A percentile compares a stretch with the other conserved stretches of the same genome.
These are phyloP conservation scores for Solanum arcanum DNA, from an alignment of 257 asterid genomes.

Conservation along the genomic window DNA sequence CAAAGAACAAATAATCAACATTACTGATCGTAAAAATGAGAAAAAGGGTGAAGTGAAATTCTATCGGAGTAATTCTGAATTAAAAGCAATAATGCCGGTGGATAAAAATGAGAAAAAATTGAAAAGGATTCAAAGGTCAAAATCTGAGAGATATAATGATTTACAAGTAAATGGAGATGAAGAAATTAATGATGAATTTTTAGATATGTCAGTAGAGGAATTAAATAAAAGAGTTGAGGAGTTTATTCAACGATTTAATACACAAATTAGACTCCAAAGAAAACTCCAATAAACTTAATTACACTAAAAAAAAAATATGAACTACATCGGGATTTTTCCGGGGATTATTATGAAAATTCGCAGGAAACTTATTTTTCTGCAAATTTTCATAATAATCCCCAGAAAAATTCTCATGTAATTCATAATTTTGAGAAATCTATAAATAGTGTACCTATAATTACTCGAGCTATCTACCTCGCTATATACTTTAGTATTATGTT, in stretches of 20 bases:
- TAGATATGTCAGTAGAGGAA: constrained; percentile 53
- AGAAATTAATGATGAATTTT: constrained; percentile 35
- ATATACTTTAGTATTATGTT: not conserved
- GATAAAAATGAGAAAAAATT: not conserved
- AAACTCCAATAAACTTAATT: not conserved
- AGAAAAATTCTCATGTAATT: too few relatives aligned
- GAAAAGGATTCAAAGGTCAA: constrained; percentile 12
- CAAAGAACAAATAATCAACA: not conserved
- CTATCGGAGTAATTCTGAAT: constrained; percentile 28
- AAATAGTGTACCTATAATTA: not conserved
- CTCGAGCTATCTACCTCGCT: not conserved
- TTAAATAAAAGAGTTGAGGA: constrained; percentile 55
- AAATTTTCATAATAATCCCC: too few relatives aligned
- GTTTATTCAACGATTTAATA: constrained; percentile 41
- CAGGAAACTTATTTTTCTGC: too few relatives aligned
- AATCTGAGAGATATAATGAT: constrained; percentile 17
- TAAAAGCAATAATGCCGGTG: not conserved
- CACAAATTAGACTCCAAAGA: constrained; percentile 46
- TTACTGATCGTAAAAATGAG: not conserved
- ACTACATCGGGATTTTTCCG: too few relatives aligned
- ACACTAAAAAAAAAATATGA: too few relatives aligned
- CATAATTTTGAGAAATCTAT: not conserved
- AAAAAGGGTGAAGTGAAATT: not conserved
- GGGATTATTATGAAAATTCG: too few relatives aligned
- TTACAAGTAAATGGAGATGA: not conserved